Percentiles rank a stretch among this genome's conserved stretches.
Evolutionary conservation across 2,329 filamentous ascomycete species (phyloP).

Genomic region (Ceratocystis cubensis): DNA sequence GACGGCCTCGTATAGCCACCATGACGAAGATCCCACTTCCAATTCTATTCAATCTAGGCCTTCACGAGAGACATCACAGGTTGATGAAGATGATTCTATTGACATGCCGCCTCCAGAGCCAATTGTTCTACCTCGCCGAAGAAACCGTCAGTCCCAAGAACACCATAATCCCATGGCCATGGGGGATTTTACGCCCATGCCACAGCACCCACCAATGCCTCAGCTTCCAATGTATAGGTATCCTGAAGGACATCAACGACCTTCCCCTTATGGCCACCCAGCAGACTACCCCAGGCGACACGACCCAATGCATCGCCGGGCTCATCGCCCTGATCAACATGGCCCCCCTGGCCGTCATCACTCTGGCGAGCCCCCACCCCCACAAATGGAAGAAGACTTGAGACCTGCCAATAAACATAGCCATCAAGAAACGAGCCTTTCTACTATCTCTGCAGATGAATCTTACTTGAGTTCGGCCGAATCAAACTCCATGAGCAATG

Average conservation of each 20-base stretch:
- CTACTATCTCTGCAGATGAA: conserved; percentile 3
- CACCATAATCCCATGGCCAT: neutral
- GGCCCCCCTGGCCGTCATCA: neutral
- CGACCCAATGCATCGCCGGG: neutral
- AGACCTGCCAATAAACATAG: neutral
- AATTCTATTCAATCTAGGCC: neutral
- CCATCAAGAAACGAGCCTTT: neutral
- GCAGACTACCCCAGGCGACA: neutral
- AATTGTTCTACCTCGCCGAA: neutral
- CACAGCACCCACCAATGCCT: neutral
- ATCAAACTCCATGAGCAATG: conserved; percentile 1
- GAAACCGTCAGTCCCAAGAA: neutral
- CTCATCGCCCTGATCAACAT: neutral
- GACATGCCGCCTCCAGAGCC: neutral
- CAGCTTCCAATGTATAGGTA: neutral
- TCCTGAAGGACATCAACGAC: neutral
- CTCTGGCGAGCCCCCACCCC: neutral
- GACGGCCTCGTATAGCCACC: neutral
- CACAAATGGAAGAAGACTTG: neutral
- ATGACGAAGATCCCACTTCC: conserved; percentile 1
- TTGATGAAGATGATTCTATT: neutral
- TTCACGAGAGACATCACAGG: neutral
- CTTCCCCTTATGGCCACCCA: neutral
- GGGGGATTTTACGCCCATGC: too few species aligned
- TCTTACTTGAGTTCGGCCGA: neutral